A percentile compares a stretch with the other conserved stretches of the same genome.
Conservation (phyloP, 2,329 filamentous ascomycete species). For the Corinectria fuckeliana region DNA sequence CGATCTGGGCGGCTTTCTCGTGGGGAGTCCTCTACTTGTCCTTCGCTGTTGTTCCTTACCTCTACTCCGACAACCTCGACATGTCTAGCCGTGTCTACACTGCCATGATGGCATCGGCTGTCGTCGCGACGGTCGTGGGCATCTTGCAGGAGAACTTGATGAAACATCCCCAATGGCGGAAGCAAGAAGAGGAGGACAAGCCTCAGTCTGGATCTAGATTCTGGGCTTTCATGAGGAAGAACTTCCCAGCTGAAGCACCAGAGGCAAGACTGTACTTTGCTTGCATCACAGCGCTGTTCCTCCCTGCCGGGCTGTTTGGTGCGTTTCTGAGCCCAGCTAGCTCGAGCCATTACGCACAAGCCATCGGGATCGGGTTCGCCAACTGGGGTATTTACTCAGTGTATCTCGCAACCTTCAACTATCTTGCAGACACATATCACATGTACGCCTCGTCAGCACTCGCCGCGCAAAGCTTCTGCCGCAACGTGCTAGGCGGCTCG, state of each 20-base stretch:
- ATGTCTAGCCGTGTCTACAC: constrained; percentile 75
- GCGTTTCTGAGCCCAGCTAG: constrained; percentile 40
- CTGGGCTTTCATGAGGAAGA: constrained; percentile 54
- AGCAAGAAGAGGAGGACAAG: constrained; percentile 25
- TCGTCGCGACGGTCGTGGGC: constrained; percentile 71
- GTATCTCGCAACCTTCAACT: constrained; percentile 91
- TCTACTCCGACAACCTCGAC: constrained; percentile 72
- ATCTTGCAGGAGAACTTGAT: constrained; percentile 76
- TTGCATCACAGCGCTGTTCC: constrained; percentile 75
- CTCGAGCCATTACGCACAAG: constrained; percentile 38
- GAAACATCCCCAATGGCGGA: constrained; percentile 48
- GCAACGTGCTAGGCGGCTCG: constrained; percentile 80
- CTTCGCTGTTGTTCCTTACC: constrained; percentile 79
- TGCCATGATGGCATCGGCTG: constrained; percentile 71
- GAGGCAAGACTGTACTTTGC: constrained; percentile 85
- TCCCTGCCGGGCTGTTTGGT: constrained; percentile 78
- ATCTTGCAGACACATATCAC: constrained; percentile 87
- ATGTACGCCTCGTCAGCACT: constrained; percentile 84
- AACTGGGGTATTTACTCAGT: constrained; percentile 88
- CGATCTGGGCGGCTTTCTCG: constrained; percentile 85
- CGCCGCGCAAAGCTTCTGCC: constrained; percentile 84
- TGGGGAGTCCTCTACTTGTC: constrained; percentile 91
- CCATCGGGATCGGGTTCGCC: constrained; percentile 72
- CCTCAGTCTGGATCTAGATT: constrained; percentile 41
- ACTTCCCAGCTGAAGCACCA: constrained; percentile 62